Conservation (phyloP, 2,329 filamentous ascomycete species). For the Lachnum nothofagi region DNA sequence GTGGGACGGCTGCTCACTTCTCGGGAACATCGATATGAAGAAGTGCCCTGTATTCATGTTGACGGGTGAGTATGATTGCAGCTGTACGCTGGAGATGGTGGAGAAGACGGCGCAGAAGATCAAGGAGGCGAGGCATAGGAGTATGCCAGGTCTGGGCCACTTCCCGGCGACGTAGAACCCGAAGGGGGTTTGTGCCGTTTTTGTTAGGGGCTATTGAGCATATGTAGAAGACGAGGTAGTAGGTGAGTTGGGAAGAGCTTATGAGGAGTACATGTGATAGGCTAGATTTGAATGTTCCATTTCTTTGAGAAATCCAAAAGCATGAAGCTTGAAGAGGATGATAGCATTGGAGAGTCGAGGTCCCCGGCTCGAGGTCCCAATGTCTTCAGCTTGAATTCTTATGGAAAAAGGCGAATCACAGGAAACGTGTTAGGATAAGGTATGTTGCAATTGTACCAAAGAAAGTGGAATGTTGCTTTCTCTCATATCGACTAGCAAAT, state of each 20-base stretch:
- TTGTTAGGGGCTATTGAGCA: slow-evolving; percentile 16
- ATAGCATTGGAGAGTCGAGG: no score
- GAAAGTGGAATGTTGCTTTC: no score
- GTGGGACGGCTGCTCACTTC: slow-evolving; percentile 43
- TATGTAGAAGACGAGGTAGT: slow-evolving; percentile 11
- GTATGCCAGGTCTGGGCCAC: slow-evolving; percentile 12
- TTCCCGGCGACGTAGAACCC: slow-evolving; percentile 15
- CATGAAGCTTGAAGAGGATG: no score
- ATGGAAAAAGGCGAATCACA: no score
- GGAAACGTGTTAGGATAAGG: no score
- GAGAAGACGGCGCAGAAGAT: slow-evolving; percentile 8
- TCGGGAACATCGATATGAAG: slow-evolving; percentile 42
- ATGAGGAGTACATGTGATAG: no score
- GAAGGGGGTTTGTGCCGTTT: slow-evolving; percentile 12
- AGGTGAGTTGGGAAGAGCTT: background rate
- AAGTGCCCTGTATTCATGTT: slow-evolving; percentile 47
- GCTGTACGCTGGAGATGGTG: slow-evolving; percentile 12
- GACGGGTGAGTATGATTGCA: slow-evolving; percentile 35
- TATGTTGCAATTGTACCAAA: no score
- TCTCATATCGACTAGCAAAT: no score
- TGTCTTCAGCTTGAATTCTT: no score
- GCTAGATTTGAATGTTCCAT: no score
- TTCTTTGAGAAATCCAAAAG: no score
- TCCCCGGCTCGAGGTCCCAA: no score
- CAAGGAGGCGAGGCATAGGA: slow-evolving; percentile 9